Evolutionary conservation across 306 rosid genomes (phyloP).

Genomic region (Inga oerstediana): DNA sequence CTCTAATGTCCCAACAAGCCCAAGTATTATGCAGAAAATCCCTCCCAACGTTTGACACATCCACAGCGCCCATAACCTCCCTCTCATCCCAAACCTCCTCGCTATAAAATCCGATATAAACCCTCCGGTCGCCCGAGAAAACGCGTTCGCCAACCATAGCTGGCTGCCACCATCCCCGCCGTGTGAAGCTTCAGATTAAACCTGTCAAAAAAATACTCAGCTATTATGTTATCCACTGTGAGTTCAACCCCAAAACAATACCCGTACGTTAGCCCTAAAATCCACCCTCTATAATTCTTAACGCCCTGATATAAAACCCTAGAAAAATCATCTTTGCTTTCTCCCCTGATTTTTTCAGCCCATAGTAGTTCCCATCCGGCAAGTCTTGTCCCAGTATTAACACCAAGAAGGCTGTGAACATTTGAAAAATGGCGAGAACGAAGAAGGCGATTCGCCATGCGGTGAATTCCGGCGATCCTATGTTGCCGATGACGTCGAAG

Average conservation of each 20-base stretch:
- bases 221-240: conserved; percentile 74
- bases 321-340: conserved; percentile 60
- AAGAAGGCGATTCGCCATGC: conserved; percentile 90
- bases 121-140: conserved; percentile 85
- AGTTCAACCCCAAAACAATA: conserved; percentile 91
- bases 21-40: conserved; percentile 63
- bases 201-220: conserved; percentile 80
- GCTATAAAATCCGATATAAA: conserved; percentile 59
- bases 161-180: conserved; percentile 80
- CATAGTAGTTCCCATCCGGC: conserved; percentile 74
- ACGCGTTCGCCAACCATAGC: conserved; percentile 70
- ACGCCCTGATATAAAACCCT: conserved; percentile 55
- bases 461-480: conserved; percentile 64
- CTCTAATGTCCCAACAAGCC: conserved; percentile 53
- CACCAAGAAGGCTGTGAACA: conserved; percentile 59
- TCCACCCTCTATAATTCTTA: conserved; percentile 83
- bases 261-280: conserved; percentile 78
- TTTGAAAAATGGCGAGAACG: conserved; percentile 73
- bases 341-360: conserved; percentile 61
- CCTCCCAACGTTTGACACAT: conserved; percentile 72
- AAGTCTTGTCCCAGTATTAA: conserved; percentile 66
- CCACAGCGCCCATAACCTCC: conserved; percentile 83
- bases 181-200: conserved; percentile 70
- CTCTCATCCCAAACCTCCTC: conserved; percentile 82
- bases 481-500: conserved; percentile 48